A percentile compares a stretch with the other conserved stretches of the same genome.
Evolutionary conservation across 768 basidiomycete species (phyloP).

Genomic region (Tephrocybe rancida): DNA sequence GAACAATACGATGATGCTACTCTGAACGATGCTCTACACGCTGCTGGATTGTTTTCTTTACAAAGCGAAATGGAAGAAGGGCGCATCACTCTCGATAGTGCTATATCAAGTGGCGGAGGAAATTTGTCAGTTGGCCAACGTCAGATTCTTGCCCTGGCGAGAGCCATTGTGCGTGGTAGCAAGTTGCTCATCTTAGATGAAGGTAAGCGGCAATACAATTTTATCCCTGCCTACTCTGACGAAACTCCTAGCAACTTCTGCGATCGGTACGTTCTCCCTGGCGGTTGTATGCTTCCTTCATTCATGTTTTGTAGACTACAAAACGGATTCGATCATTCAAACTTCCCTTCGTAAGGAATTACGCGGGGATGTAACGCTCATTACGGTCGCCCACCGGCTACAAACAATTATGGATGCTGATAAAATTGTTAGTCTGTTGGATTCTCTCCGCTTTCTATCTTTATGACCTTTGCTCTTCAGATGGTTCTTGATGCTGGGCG

Average conservation of each 20-base stretch:
- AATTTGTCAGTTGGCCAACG: constrained; percentile 81
- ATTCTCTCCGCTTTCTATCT: neutral
- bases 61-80: constrained; percentile 48
- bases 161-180: constrained; percentile 61
- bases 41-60: constrained; percentile 42
- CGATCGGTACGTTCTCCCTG: constrained; percentile 40
- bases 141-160: constrained; percentile 67
- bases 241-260: constrained; percentile 43
- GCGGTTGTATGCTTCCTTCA: neutral
- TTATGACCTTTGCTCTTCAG: constrained; percentile 23
- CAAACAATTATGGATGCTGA: constrained; percentile 72
- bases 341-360: constrained; percentile 68
- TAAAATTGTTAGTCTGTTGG: constrained; percentile 40
- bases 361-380: constrained; percentile 56
- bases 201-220: constrained; percentile 33
- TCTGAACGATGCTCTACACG: constrained; percentile 39
- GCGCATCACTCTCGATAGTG: constrained; percentile 47
- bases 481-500: constrained; percentile 60
- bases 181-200: constrained; percentile 66
- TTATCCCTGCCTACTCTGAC: constrained; percentile 38
- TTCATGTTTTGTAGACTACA: constrained; percentile 42
- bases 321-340: constrained; percentile 73
- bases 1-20: constrained; percentile 53
- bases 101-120: constrained; percentile 54
- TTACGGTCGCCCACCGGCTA: constrained; percentile 73